These are phyloP conservation scores for Puccinellia tenuiflora DNA, from an alignment of 176 grass and related monocot genomes.

Conservation along the genomic window DNA sequence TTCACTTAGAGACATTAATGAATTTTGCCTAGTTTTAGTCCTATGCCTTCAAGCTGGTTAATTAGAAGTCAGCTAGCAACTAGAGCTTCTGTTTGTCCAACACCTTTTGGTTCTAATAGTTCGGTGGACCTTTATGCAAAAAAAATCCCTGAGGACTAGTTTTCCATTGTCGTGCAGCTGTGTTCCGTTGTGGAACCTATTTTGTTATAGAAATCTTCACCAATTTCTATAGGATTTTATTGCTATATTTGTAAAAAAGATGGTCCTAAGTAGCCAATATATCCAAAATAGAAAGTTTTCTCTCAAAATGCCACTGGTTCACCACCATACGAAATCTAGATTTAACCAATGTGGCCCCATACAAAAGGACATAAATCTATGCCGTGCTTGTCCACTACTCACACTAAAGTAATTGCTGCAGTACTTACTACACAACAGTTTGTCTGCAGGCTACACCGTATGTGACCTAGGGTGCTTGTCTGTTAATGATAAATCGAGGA, in stretches of 20 bases:
- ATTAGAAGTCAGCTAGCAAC: background rate
- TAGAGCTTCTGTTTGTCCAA: background rate
- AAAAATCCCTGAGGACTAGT: too few relatives aligned
- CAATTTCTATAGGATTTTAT: background rate
- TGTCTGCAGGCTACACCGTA: background rate
- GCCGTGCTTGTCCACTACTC: background rate
- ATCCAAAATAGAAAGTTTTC: background rate
- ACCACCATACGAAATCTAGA: background rate
- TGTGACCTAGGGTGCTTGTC: background rate
- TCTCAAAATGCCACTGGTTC: background rate
- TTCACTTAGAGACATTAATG: background rate
- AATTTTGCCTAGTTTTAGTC: background rate
- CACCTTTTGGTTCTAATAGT: background rate
- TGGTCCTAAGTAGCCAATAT: background rate
- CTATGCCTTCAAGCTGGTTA: background rate
- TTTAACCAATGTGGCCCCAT: background rate
- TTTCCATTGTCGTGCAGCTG: background rate
- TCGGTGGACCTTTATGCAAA: too few relatives aligned
- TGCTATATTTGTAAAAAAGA: background rate
- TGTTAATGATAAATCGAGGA: background rate
- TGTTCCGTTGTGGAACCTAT: background rate
- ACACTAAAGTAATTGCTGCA: background rate
- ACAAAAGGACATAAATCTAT: slow-evolving; percentile 5
- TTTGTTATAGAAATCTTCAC: background rate
- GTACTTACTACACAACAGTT: background rate